Percentiles rank a stretch among this genome's conserved stretches.
Conservation (phyloP, 2,329 filamentous ascomycete genomes). For the Botrytis medusae region DNA sequence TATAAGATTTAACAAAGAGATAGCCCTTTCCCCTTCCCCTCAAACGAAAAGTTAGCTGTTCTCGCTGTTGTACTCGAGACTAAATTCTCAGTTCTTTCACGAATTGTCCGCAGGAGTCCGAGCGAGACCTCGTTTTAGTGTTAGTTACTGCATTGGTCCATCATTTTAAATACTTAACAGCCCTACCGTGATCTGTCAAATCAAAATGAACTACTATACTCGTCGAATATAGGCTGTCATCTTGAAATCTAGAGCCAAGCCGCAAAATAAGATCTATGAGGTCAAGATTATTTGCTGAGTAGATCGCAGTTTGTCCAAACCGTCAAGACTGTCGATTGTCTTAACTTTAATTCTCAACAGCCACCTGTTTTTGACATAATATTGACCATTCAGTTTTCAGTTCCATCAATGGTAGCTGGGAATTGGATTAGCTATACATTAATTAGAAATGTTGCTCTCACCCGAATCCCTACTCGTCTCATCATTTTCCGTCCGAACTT, state of each 20-base stretch:
- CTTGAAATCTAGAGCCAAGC: neutral
- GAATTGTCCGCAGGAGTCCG: conserved; percentile 5
- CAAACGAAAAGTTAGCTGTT: neutral
- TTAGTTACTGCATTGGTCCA: neutral
- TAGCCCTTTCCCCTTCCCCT: neutral
- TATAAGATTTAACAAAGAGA: neutral
- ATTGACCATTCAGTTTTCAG: neutral
- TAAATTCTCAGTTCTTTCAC: neutral
- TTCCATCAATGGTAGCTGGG: neutral
- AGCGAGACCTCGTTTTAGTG: neutral
- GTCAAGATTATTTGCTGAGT: neutral
- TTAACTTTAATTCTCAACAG: neutral
- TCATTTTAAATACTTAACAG: neutral
- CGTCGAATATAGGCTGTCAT: neutral
- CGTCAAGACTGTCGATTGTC: neutral
- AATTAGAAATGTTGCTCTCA: neutral
- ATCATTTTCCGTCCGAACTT: neutral
- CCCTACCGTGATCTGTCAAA: conserved; percentile 8
- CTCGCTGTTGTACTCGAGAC: neutral
- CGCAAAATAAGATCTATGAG: neutral
- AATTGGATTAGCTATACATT: neutral
- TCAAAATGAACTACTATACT: neutral
- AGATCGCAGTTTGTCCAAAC: neutral
- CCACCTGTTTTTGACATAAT: neutral
- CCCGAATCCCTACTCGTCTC: neutral